Evolutionary conservation across 2,329 filamentous ascomycete genomes (phyloP).

Genomic region (Orbilia oligospora): DNA sequence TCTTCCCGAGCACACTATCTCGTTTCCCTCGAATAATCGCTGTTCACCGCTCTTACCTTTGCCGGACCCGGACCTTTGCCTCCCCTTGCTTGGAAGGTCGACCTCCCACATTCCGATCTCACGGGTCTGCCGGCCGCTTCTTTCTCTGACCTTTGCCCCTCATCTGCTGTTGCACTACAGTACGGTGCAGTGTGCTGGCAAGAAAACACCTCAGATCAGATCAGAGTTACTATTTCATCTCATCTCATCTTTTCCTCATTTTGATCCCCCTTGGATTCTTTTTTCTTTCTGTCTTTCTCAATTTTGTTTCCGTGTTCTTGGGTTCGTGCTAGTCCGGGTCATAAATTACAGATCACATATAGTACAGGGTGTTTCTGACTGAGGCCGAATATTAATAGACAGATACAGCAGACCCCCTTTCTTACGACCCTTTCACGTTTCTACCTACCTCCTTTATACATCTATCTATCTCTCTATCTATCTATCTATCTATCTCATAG

Average conservation of each 20-base stretch:
- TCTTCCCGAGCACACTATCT: conserved; percentile 44
- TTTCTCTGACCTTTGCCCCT: conserved; percentile 50
- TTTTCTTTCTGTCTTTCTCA: too few species aligned
- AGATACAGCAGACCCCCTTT: background rate
- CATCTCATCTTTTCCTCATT: conserved; percentile 51
- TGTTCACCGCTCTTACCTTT: conserved; percentile 38
- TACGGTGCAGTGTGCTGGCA: background rate
- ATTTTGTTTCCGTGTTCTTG: conserved; percentile 42
- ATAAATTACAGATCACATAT: conserved; percentile 9
- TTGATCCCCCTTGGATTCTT: conserved; percentile 34
- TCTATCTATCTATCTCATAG: background rate
- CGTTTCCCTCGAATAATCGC: conserved; percentile 55
- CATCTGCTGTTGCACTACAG: conserved; percentile 29
- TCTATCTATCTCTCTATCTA: background rate
- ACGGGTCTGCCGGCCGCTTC: conserved; percentile 53
- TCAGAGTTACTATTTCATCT: conserved; percentile 36
- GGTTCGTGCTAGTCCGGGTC: conserved; percentile 45
- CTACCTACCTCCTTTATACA: too few species aligned
- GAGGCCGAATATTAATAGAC: conserved; percentile 33
- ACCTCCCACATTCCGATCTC: conserved; percentile 58
- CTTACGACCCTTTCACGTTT: conserved; percentile 17
- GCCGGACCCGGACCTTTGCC: conserved; percentile 38
- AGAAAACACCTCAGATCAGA: conserved; percentile 41
- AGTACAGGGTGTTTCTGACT: conserved; percentile 43
- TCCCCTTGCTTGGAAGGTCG: conserved; percentile 41